phyloP scores from a whole-genome alignment of 1,284 basidiomycete genomes.

The Mycosarcoma mackinlayi region DNA sequence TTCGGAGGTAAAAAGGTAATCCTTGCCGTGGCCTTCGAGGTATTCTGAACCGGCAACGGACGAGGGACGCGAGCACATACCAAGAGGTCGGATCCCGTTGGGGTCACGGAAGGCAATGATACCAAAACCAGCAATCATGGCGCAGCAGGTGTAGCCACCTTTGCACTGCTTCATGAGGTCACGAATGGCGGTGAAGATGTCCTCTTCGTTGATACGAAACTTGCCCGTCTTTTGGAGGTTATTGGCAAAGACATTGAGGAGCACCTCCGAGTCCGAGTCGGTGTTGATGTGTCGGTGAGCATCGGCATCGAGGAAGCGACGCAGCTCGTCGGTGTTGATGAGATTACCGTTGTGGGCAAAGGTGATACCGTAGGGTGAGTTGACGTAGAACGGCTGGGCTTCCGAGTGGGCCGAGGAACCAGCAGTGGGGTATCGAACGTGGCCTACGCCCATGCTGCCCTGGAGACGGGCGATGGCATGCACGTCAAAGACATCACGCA shows the following conservation, averaged over 20 bases:
- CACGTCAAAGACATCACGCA: slow-evolving; percentile 94
- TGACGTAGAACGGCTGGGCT: slow-evolving; percentile 99
- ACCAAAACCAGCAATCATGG: slow-evolving; percentile 98
- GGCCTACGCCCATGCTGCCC: slow-evolving; percentile 97
- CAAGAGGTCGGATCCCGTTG: slow-evolving; percentile 93
- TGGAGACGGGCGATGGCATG: slow-evolving; percentile 80
- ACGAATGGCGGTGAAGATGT: slow-evolving; percentile 94
- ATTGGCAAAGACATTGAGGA: slow-evolving; percentile 97
- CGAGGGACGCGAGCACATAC: slow-evolving; percentile 62
- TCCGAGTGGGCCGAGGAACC: slow-evolving; percentile 96
- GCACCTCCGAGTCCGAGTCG: slow-evolving; percentile 94
- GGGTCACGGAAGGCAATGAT: slow-evolving; percentile 98
- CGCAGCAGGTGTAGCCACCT: slow-evolving; percentile 96
- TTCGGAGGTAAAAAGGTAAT: slow-evolving; percentile 94
- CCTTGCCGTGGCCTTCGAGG: slow-evolving; percentile 69
- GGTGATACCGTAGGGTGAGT: slow-evolving; percentile 97
- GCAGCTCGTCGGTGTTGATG: slow-evolving; percentile 87
- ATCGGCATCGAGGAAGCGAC: slow-evolving; percentile 92
- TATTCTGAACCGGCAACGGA: slow-evolving; percentile 18
- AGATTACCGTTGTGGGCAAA: slow-evolving; percentile 99
- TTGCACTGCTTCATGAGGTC: slow-evolving; percentile 87
- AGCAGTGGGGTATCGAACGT: slow-evolving; percentile 88
- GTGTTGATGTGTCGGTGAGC: slow-evolving; percentile 99
- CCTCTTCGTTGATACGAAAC: slow-evolving; percentile 99
- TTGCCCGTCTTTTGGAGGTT: slow-evolving; percentile 98